A percentile compares a stretch with the other conserved stretches of the same genome.
phyloP scores from a whole-genome alignment of 495 filamentous ascomycete genomes.

The Hyphodiscus hymeniophilus region DNA sequence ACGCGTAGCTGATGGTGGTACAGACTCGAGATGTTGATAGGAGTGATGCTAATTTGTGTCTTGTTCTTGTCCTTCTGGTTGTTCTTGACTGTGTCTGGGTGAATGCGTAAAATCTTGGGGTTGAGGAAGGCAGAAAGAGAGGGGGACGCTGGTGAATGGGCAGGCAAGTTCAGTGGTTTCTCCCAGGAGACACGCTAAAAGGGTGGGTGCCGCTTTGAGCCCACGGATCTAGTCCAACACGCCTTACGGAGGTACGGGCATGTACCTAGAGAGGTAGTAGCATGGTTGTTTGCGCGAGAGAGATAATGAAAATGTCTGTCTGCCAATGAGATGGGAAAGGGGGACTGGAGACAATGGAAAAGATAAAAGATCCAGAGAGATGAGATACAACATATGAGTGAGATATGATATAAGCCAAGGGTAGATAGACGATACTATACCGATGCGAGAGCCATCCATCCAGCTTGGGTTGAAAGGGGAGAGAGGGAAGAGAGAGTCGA shows the following conservation, averaged over 20 bases:
- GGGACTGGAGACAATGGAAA: no score
- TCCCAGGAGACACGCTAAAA: not conserved
- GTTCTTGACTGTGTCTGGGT: not conserved
- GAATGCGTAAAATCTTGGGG: not conserved
- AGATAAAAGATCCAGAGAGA: no score
- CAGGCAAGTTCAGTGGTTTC: not conserved
- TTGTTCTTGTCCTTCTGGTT: not conserved
- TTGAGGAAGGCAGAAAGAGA: conserved; percentile 2
- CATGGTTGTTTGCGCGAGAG: not conserved
- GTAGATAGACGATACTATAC: not conserved
- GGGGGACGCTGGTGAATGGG: no score
- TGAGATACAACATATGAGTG: no score
- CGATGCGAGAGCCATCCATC: not conserved
- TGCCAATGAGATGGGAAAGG: no score
- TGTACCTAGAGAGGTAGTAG: no score
- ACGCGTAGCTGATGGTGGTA: conserved; percentile 3
- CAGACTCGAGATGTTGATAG: conserved; percentile 2
- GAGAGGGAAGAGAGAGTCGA: no score
- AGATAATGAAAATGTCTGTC: no score
- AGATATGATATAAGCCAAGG: no score
- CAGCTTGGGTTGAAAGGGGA: no score
- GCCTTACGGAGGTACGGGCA: no score
- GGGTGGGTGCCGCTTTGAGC: not conserved
- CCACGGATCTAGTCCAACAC: no score
- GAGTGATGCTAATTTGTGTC: not conserved